Evolutionary conservation across 305 asterid genomes (phyloP).

Genomic region (Plantago lanceolata): DNA sequence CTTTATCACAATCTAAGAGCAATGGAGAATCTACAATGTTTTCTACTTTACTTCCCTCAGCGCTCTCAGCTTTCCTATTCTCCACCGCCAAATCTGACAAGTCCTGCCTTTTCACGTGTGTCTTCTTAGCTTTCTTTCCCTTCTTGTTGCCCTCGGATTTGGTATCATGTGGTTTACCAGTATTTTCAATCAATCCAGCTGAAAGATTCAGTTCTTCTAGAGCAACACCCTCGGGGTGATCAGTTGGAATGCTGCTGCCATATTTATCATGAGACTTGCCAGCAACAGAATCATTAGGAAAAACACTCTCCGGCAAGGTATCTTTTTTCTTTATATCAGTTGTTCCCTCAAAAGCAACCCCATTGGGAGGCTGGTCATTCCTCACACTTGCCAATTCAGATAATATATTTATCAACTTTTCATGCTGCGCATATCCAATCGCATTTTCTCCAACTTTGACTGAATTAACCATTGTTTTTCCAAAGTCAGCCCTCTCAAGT

Average conservation of each 20-base stretch:
- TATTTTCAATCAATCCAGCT: neutral
- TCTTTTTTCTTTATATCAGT: neutral
- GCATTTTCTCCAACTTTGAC: constrained; percentile 15
- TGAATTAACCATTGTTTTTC: constrained; percentile 19
- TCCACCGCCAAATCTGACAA: no score
- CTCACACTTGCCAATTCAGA: constrained; percentile 23
- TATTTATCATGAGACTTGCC: neutral
- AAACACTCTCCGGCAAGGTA: neutral
- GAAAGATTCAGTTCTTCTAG: neutral
- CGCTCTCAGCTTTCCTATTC: neutral
- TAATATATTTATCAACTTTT: constrained; percentile 15
- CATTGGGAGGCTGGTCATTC: constrained; percentile 26
- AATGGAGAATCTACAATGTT: neutral
- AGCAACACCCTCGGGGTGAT: neutral
- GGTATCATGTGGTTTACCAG: neutral
- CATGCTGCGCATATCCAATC: constrained; percentile 22
- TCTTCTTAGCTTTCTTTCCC: no score
- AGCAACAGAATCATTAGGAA: neutral
- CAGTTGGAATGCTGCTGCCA: neutral
- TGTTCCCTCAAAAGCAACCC: constrained; percentile 24
- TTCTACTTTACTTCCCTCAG: neutral
- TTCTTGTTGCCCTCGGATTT: no score
- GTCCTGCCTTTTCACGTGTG: no score
- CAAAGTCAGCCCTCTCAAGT: constrained; percentile 19
- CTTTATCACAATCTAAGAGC: constrained; percentile 22